These are phyloP conservation scores for Eustoma russellianum DNA, from an alignment of 257 asterid genomes.

Conservation along the genomic window DNA sequence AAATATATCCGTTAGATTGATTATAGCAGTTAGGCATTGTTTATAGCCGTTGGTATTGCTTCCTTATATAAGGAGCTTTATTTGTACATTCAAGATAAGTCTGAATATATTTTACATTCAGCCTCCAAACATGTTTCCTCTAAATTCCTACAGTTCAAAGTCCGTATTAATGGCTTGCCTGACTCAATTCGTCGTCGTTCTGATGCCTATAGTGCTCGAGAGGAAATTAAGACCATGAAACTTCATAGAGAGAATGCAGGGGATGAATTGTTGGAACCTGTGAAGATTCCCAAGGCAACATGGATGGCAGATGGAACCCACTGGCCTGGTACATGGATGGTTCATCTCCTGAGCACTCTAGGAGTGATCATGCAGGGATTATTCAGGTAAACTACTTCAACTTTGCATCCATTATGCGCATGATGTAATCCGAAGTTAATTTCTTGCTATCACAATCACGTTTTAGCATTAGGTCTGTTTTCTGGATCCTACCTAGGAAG, in stretches of 20 bases:
- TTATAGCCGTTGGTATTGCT: too few species aligned
- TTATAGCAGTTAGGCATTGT: too few species aligned
- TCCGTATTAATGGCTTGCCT: slow-evolving; percentile 72
- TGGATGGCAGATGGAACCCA: slow-evolving; percentile 97
- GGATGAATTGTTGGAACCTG: slow-evolving; percentile 52
- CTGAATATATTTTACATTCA: too few species aligned
- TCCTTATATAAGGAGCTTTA: too few species aligned
- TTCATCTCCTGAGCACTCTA: slow-evolving; percentile 62
- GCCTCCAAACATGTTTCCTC: too few species aligned
- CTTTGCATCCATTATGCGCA: not conserved
- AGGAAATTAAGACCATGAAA: slow-evolving; percentile 76
- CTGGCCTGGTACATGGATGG: slow-evolving; percentile 87
- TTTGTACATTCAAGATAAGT: too few species aligned
- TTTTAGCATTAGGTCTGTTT: too few species aligned
- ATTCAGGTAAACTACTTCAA: slow-evolving; percentile 48
- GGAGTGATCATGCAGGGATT: slow-evolving; percentile 85
- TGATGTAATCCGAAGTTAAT: too few species aligned
- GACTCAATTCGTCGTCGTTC: slow-evolving; percentile 86
- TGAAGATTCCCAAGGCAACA: slow-evolving; percentile 72
- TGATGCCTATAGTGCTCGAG: slow-evolving; percentile 82
- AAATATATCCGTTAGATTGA: too few species aligned
- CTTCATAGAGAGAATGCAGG: slow-evolving; percentile 53
- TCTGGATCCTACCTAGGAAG: too few species aligned
- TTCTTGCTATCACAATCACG: too few species aligned
- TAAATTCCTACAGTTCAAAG: too few species aligned